Base-by-base conservation (phyloP, 1,284 basidiomycete species). In the Pyrrhoderma lamaoense region DNA sequence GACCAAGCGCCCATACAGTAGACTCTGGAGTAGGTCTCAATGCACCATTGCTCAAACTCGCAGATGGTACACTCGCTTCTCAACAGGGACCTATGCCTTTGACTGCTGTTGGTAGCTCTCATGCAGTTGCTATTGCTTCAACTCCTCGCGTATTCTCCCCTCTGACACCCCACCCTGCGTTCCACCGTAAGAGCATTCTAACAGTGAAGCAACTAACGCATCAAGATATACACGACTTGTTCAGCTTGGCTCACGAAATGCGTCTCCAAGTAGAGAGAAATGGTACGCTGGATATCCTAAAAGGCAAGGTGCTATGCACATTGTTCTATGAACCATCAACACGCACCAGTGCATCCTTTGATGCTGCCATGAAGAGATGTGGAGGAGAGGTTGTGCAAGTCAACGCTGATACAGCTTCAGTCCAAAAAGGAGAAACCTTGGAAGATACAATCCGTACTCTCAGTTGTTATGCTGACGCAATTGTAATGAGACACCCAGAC, bases 301-400 rank as follows among this genome's bases (percentile, higher is more conserved):
- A 85, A 57, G 95, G 95, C 44, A 89, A 86, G 57, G 86, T 99
- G 0, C 78, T 99, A 3, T 93, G 89, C 64, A 95, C 87, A n/a
- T 68, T 97, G 37, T 99, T 99, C 76, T 99, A 95, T 69, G 96
- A 99, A 67, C 92, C 96, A 2, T 97, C 93, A 8, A 99, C 96
- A 1, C 79, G 96, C 49, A 99, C 96, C 1, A 91, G 88, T 55
- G 79, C 87, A 13, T 98, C 95, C n/a, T 99, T 99, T 64, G 95
- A 99, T 67, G 89, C 95, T 7, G 96, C 96, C 11, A 99, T 99
- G 96, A 93, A 95, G 67, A 83, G 96, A 48, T 92, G 93, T 60
- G 96, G 96, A 46, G 96, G 96, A 37, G 84, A 95, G 62, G 95
- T 99, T 39, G 86, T 98, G 23, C 79, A 87, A 56, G 79, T 99